Conservation (phyloP, 306 rosid genomes). For the Arachis stenosperma region DNA sequence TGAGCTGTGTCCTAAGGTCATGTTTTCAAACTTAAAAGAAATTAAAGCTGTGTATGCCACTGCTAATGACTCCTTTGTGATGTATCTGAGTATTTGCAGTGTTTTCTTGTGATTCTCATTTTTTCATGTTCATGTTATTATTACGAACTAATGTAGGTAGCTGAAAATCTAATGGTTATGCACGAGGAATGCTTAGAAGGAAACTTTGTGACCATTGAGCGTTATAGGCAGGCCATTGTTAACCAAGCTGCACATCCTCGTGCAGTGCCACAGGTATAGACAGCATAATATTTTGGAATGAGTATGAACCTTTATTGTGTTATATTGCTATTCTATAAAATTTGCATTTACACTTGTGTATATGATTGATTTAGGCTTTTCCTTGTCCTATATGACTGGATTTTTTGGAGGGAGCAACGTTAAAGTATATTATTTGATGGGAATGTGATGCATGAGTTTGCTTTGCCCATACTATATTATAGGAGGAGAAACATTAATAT, state of each 20-base stretch:
- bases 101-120: neutral
- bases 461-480: too few relatives aligned
- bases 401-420: neutral
- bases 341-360: too few relatives aligned
- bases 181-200: constrained; percentile 25
- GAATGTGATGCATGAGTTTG: too few relatives aligned
- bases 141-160: constrained; percentile 46
- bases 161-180: constrained; percentile 8
- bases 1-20: too few relatives aligned
- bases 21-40: too few relatives aligned
- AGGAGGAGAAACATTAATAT: too few relatives aligned
- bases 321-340: too few relatives aligned
- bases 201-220: constrained; percentile 54
- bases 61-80: constrained; percentile 11
- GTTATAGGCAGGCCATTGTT: neutral
- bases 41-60: neutral
- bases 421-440: too few relatives aligned
- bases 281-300: too few relatives aligned
- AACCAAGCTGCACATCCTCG: too few relatives aligned
- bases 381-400: neutral
- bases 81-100: neutral
- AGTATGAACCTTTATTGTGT: too few relatives aligned
- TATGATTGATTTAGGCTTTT: neutral
- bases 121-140: neutral
- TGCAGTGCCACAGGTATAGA: too few relatives aligned